Evolutionary conservation across 2,329 filamentous ascomycete species (phyloP).

Genomic region (Alternaria brassicicola): DNA sequence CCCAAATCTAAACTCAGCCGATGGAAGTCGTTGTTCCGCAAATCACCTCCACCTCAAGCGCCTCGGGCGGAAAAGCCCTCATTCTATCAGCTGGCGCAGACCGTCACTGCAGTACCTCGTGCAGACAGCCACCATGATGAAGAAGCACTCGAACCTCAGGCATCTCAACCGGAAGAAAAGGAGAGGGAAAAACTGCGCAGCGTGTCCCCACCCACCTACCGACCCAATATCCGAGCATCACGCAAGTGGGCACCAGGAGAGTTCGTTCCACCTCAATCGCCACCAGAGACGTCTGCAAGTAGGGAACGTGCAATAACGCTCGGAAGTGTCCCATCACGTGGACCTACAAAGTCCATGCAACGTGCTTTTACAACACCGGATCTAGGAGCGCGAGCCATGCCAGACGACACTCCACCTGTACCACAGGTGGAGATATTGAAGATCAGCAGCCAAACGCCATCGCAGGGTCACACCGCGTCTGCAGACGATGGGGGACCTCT

Average conservation of each 20-base stretch:
- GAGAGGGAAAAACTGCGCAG: slow-evolving; percentile 25
- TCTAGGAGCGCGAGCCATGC: slow-evolving; percentile 21
- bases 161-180: slow-evolving; percentile 21
- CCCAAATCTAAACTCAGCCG: slow-evolving; percentile 46
- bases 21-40: slow-evolving; percentile 50
- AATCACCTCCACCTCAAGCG: slow-evolving; percentile 30
- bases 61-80: slow-evolving; percentile 32
- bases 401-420: slow-evolving; percentile 13
- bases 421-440: slow-evolving; percentile 28
- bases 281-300: slow-evolving; percentile 12
- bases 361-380: slow-evolving; percentile 25
- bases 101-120: slow-evolving; percentile 27
- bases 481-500: slow-evolving; percentile 34
- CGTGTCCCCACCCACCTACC: slow-evolving; percentile 38
- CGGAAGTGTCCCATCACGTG: slow-evolving; percentile 24
- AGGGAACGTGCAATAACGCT: slow-evolving; percentile 30
- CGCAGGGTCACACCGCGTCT: slow-evolving; percentile 2
- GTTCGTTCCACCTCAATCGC: slow-evolving; percentile 17
- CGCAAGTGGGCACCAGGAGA: slow-evolving; percentile 31
- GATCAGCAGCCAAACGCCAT: slow-evolving; percentile 12
- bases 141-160: slow-evolving; percentile 27
- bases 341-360: slow-evolving; percentile 14
- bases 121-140: slow-evolving; percentile 44
- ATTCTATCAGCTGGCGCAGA: slow-evolving; percentile 46
- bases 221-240: slow-evolving; percentile 38